Conservation (phyloP, 1,284 basidiomycete genomes). For the Mycosarcoma maydis region DNA sequence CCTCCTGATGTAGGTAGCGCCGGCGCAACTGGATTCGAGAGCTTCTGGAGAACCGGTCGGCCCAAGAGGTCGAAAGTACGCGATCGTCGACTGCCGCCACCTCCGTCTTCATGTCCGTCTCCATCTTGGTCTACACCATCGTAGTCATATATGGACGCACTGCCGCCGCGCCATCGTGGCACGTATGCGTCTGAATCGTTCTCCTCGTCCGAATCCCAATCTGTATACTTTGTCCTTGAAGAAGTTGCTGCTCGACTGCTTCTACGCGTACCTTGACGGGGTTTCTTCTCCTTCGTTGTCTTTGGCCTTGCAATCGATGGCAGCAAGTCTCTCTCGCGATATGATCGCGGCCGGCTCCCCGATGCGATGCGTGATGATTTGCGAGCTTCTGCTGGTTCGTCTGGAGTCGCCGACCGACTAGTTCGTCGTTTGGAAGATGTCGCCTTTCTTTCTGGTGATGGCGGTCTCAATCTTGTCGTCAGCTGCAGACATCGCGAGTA, state of each 20-base stretch:
- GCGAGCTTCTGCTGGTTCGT: constrained; percentile 16
- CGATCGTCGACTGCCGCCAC: constrained; percentile 17
- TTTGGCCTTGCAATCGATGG: constrained; percentile 20
- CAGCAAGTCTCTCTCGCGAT: constrained; percentile 30
- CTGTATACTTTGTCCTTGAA: constrained; percentile 29
- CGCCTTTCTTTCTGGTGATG: constrained; percentile 34
- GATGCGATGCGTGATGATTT: constrained; percentile 46
- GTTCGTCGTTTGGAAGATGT: constrained; percentile 9
- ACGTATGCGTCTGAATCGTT: constrained; percentile 41
- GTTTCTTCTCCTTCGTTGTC: constrained; percentile 25
- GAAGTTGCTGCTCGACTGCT: constrained; percentile 36
- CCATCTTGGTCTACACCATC: neutral
- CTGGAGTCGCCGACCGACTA: constrained; percentile 9
- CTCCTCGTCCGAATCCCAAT: constrained; percentile 46
- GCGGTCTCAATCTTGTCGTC: constrained; percentile 25
- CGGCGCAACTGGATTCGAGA: constrained; percentile 43
- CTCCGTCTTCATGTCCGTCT: constrained; percentile 9
- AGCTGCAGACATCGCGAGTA: constrained; percentile 5
- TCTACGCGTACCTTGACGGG: constrained; percentile 33
- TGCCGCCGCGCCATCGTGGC: constrained; percentile 33
- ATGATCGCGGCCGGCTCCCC: constrained; percentile 26
- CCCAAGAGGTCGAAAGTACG: constrained; percentile 41
- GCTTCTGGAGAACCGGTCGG: constrained; percentile 32
- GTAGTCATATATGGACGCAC: too few species aligned
- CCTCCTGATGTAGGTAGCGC: constrained; percentile 23